phyloP scores from a whole-genome alignment of 441 rosid species.

The Melastoma candidum region DNA sequence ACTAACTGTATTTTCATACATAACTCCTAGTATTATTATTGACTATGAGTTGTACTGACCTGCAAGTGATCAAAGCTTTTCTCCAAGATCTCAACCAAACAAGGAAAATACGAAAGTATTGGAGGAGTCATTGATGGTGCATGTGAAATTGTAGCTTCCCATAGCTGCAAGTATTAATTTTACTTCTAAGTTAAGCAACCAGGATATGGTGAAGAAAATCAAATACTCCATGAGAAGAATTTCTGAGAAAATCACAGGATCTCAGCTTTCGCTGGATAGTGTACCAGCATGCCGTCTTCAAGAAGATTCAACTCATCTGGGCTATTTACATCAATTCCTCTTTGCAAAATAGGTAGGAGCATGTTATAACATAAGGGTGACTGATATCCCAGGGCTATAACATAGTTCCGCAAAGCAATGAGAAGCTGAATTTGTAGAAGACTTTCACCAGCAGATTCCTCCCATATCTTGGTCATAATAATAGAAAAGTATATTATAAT shows the following conservation, averaged over 20 bases:
- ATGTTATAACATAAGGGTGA: constrained; percentile 71
- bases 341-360: constrained; percentile 78
- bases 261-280: constrained; percentile 14
- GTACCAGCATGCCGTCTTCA: constrained; percentile 92
- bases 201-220: constrained; percentile 11
- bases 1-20: too few species aligned
- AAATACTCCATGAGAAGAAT: neutral
- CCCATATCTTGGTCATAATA: constrained; percentile 62
- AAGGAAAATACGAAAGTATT: constrained; percentile 65
- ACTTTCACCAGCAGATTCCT: constrained; percentile 94
- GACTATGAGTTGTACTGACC: constrained; percentile 28
- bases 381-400: constrained; percentile 81
- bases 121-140: constrained; percentile 95
- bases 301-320: constrained; percentile 96
- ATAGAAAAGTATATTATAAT: constrained; percentile 1
- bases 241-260: too few species aligned
- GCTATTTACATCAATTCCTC: constrained; percentile 74
- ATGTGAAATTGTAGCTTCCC: constrained; percentile 90
- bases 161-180: constrained; percentile 51
- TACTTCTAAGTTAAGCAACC: constrained; percentile 12
- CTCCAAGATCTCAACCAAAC: constrained; percentile 75
- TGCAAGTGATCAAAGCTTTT: constrained; percentile 93
- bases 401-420: constrained; percentile 85
- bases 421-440: constrained; percentile 98
- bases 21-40: too few species aligned